Conservation (phyloP, 1,139 yeast species). For the Magnusiomyces tetraspermus region DNA sequence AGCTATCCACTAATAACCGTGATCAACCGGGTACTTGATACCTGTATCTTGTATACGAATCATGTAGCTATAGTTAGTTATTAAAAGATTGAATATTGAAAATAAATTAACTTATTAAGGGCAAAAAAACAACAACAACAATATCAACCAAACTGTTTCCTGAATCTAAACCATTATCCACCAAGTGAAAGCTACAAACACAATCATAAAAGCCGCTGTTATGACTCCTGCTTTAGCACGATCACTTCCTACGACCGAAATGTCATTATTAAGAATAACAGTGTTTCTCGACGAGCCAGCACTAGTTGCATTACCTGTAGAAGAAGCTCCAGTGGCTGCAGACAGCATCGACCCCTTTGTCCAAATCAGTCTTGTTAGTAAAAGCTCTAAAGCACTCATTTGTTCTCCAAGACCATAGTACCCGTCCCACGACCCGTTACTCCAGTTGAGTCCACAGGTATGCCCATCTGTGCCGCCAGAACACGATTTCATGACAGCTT, state of each 20-base stretch:
- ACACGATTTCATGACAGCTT: conserved; percentile 75
- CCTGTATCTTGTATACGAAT: too few relatives aligned
- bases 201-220: conserved; percentile 61
- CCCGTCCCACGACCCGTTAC: conserved; percentile 63
- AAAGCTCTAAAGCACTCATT: conserved; percentile 73
- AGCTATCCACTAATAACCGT: too few relatives aligned
- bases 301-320: conserved; percentile 28
- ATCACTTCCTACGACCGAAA: conserved; percentile 39
- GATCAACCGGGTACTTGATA: too few relatives aligned
- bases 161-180: conserved; percentile 54
- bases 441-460: conserved; percentile 86
- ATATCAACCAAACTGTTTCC: too few relatives aligned
- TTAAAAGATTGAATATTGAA: too few relatives aligned
- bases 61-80: too few relatives aligned
- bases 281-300: conserved; percentile 24
- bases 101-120: too few relatives aligned
- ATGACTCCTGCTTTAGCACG: conserved; percentile 82
- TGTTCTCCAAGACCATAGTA: conserved; percentile 89
- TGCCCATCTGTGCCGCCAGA: conserved; percentile 81
- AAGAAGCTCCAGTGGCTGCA: conserved; percentile 40
- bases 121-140: too few relatives aligned
- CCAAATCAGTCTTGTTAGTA: conserved; percentile 44
- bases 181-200: conserved; percentile 54
- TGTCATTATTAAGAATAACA: conserved; percentile 7
- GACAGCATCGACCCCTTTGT: conserved; percentile 38